Conservation (phyloP, 1,284 basidiomycete species). For the Neonothopanus nambi region DNA sequence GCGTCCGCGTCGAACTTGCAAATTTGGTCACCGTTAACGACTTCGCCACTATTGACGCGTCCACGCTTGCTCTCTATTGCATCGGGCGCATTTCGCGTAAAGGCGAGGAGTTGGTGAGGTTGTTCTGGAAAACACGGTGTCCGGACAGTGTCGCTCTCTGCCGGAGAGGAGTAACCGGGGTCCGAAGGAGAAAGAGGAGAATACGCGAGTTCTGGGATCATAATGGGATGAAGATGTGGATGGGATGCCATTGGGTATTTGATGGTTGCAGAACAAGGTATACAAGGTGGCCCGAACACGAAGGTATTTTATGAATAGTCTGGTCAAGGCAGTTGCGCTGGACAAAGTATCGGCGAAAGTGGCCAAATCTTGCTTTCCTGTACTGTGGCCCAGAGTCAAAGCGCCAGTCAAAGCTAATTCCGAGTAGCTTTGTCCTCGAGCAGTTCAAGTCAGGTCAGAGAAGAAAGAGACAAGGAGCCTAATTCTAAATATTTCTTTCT, state of each 20-base stretch:
- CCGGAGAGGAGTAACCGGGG: conserved; percentile 35
- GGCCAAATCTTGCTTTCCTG: not conserved
- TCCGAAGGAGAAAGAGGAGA: conserved; percentile 38
- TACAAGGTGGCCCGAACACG: not conserved
- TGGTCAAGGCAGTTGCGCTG: conserved; percentile 2
- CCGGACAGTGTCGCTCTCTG: conserved; percentile 39
- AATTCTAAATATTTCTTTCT: too few species aligned
- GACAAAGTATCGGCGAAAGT: not conserved
- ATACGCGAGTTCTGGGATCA: conserved; percentile 27
- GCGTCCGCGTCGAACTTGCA: not conserved
- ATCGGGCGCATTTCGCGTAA: conserved; percentile 7
- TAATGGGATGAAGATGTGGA: conserved; percentile 21
- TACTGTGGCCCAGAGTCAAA: not conserved
- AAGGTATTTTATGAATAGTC: not conserved
- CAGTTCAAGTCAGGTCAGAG: too few species aligned
- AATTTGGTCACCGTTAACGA: not conserved
- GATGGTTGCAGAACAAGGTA: conserved; percentile 6
- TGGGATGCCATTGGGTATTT: conserved; percentile 2
- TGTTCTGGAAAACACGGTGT: conserved; percentile 23
- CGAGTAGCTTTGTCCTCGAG: not conserved
- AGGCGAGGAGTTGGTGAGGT: conserved; percentile 17
- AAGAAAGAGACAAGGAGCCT: too few species aligned
- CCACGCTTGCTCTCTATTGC: conserved; percentile 12
- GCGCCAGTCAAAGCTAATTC: not conserved
- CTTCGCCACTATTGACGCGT: conserved; percentile 12